Base-by-base conservation (phyloP, 352 stramenopile species). In the Plasmopara muralis region DNA sequence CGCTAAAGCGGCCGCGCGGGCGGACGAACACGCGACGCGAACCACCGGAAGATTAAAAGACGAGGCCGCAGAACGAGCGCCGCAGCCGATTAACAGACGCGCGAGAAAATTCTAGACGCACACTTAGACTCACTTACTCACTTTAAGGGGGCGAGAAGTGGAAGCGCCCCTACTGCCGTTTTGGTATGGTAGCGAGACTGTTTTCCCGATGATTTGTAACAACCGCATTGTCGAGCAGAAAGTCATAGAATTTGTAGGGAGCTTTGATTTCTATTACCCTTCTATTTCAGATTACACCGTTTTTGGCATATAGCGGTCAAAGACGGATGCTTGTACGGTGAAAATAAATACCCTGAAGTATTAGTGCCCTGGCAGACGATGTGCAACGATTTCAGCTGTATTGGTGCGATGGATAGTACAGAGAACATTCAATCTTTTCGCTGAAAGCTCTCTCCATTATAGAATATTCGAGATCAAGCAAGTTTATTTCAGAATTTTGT, bases 11-110 rank as follows among this genome's bases (percentile, higher is more conserved):
- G 42, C 54, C 56, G 45, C 47, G 35, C 10, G 43, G 31, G 49
- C 51, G 52, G 52, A 61, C 46, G 16, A 28, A 62, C 59, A 66
- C 59, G 49, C 59, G 43, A 33, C 34, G 48, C 29, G 52, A 47
- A 43, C 53, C 40, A 39, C 39, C 39, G 34, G 44, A 40, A 59
- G 43, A 48, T 40, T 33, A 45, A 46, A 39, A 66, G 47, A 55
- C 39, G 25, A 58, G 25, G 50, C 57, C 51, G 51, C 51, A 16
- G 43, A 40, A 40, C 39, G 52, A 25, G 46, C 29, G 38, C 56
- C 50, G 51, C 41, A 51, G 58, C 58, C 38, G 47, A 62, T 55
- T 38, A 29, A 57, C 42, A 45, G 38, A 42, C 37, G 15, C 30
- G 56, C 30, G 50, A 57, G 15, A 41, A 41, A 28, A 20, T 10